phyloP scores from a whole-genome alignment of 163 green algal genomes.

The Chlamydomonas reinhardtii region DNA sequence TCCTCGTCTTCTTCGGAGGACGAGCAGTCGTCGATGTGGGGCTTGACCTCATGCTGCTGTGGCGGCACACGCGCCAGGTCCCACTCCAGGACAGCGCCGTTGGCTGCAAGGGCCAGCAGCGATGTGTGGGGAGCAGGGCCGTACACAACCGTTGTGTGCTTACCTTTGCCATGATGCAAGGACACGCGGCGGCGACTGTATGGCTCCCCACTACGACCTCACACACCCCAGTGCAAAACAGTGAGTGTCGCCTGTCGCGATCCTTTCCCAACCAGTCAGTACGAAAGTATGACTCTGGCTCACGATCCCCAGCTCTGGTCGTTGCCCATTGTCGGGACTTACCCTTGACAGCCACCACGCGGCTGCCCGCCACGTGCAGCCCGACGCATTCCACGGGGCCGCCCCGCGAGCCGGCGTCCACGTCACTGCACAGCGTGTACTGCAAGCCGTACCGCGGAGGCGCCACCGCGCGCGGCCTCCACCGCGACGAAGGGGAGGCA shows the following conservation, averaged over 20 bases:
- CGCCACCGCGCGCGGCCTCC: too few relatives aligned
- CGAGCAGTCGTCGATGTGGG: neutral
- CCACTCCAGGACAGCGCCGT: conserved; percentile 4
- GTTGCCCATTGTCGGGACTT: too few relatives aligned
- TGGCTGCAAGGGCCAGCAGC: neutral
- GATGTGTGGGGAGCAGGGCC: neutral
- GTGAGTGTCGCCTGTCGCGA: too few relatives aligned
- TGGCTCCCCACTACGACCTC: neutral
- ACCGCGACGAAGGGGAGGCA: too few relatives aligned
- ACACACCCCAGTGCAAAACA: too few relatives aligned
- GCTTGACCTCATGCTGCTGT: neutral
- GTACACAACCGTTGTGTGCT: neutral
- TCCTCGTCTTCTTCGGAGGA: neutral
- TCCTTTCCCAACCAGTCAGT: too few relatives aligned
- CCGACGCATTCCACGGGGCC: too few relatives aligned
- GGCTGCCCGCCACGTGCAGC: conserved; percentile 5
- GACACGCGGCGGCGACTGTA: too few relatives aligned
- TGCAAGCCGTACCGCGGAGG: neutral
- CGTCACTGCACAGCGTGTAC: neutral
- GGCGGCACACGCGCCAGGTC: neutral
- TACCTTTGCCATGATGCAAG: too few relatives aligned
- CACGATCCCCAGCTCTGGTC: too few relatives aligned
- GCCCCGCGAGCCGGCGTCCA: too few relatives aligned
- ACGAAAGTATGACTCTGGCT: too few relatives aligned
- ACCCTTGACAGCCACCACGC: neutral